Evolutionary conservation across 495 filamentous ascomycete species (phyloP).

Genomic region (Xeromyces bisporus): DNA sequence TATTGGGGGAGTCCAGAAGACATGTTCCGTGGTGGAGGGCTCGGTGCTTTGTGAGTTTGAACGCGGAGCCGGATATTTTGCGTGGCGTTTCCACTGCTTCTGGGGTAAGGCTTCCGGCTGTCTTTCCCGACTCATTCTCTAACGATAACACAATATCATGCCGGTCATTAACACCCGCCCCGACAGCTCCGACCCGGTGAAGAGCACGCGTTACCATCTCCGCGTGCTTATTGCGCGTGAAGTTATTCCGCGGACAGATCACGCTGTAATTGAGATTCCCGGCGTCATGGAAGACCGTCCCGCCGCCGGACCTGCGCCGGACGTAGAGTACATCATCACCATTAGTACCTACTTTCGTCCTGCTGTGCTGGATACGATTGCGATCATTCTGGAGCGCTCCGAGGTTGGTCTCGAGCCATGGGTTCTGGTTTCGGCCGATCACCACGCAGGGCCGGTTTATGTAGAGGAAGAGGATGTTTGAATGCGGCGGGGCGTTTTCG

Average conservation of each 20-base stretch:
- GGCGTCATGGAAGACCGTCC: conserved; percentile 80
- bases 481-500: conserved; percentile 47
- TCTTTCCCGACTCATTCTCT: conserved; percentile 17
- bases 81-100: conserved; percentile 27
- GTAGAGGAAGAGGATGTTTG: conserved; percentile 72
- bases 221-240: conserved; percentile 75
- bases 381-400: conserved; percentile 30
- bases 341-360: background rate
- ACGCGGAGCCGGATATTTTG: conserved; percentile 86
- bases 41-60: conserved; percentile 65
- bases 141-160: conserved; percentile 73
- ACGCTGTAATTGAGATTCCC: conserved; percentile 92
- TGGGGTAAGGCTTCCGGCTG: conserved; percentile 1
- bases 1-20: conserved; percentile 52
- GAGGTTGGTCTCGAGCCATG: conserved; percentile 82
- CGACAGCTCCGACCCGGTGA: conserved; percentile 22
- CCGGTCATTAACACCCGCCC: conserved; percentile 63
- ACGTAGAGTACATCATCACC: conserved; percentile 42
- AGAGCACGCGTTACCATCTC: conserved; percentile 79
- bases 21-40: conserved; percentile 88
- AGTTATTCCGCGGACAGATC: conserved; percentile 55
- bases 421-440: conserved; percentile 93
- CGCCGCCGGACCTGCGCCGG: conserved; percentile 71
- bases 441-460: conserved; percentile 71
- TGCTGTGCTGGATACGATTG: conserved; percentile 4